A percentile compares a stretch with the other conserved stretches of the same genome.
Conservation (phyloP, 495 filamentous ascomycete genomes). For the Aspergillus cavernicola region DNA sequence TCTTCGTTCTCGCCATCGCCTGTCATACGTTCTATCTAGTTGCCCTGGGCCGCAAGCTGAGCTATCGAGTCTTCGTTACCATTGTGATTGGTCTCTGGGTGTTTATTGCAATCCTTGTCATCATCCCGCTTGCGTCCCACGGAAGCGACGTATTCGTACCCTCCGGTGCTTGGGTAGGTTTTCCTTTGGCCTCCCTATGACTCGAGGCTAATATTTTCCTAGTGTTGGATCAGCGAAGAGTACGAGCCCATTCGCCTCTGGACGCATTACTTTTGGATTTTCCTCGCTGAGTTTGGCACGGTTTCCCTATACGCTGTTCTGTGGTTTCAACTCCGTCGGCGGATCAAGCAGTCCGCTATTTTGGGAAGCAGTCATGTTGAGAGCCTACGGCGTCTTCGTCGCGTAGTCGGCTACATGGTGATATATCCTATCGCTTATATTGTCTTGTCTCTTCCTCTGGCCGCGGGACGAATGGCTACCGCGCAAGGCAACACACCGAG, state of each 20-base stretch:
- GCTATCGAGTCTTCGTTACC: constrained; percentile 49
- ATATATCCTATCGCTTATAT: constrained; percentile 74
- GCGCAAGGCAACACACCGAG: constrained; percentile 54
- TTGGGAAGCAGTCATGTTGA: constrained; percentile 35
- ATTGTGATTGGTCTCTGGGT: constrained; percentile 53
- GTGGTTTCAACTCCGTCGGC: constrained; percentile 55
- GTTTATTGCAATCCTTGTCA: constrained; percentile 55
- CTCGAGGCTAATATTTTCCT: no score
- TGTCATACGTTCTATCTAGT: constrained; percentile 66
- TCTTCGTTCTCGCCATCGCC: constrained; percentile 68
- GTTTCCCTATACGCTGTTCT: constrained; percentile 62
- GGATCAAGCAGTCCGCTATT: constrained; percentile 39
- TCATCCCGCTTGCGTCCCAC: constrained; percentile 50
- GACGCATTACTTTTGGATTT: constrained; percentile 79
- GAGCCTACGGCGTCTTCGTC: constrained; percentile 38
- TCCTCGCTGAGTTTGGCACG: constrained; percentile 63
- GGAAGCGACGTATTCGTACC: constrained; percentile 58
- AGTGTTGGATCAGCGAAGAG: constrained; percentile 68
- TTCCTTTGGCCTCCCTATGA: neutral
- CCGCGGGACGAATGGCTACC: constrained; percentile 62
- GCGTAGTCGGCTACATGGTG: constrained; percentile 64
- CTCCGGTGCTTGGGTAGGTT: constrained; percentile 58
- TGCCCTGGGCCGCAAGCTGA: constrained; percentile 54
- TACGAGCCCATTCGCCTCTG: constrained; percentile 62
- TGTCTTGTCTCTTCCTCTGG: constrained; percentile 66